Evolutionary conservation across 225 moss, liverwort and hornwort genomes (phyloP), one percentile per base, ranked within the genome.

Genomic region (Rhytidiadelphus loreus): DNA sequence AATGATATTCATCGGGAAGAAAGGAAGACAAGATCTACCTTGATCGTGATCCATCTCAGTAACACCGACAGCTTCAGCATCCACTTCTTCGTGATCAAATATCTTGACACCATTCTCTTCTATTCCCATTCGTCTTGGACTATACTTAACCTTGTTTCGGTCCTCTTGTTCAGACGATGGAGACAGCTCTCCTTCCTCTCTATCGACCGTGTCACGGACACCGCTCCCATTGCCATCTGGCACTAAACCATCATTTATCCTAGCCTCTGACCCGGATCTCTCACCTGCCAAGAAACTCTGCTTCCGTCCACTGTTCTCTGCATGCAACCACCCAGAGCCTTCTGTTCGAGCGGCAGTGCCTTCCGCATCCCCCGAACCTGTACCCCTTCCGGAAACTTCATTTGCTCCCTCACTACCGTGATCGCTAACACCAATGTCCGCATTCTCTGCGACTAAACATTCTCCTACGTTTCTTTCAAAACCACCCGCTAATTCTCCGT

Each of bases 171-270:
- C 91, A 43, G 92, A 91, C 58, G 75, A 86, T 37, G 92, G 91
- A 56, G 94, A 94, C 66, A 94, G 60, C 80, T 94, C 92, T 59
- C 92, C 91, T 91, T 94, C 94, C 83, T 94, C 92, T 74, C 94
- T 92, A 72, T 94, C 91, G 55, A 62, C 61, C 61, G 80, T 77
- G 41, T 61, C 89, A 86, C 83, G 85, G 64, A 52, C 84, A 44
- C 77, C 82, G 59, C 83, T 77, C 56, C 55, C 83, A 76, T 86
- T 91, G 72, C 89, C 87, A 73, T 90, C 89, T 63, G 44, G 58
- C 44, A 30, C 75, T 57, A 84, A 57, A 87, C 61, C 80, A 63
- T 30, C 85, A 73, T 43, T 71, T 16, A 68, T 39, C 78, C 87
- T 70, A 24, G 77, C 89, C 74, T 89, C 89, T 46, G 60, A 55